phyloP scores from a whole-genome alignment of 78 protist species.

The Polysphondylium violaceum region DNA sequence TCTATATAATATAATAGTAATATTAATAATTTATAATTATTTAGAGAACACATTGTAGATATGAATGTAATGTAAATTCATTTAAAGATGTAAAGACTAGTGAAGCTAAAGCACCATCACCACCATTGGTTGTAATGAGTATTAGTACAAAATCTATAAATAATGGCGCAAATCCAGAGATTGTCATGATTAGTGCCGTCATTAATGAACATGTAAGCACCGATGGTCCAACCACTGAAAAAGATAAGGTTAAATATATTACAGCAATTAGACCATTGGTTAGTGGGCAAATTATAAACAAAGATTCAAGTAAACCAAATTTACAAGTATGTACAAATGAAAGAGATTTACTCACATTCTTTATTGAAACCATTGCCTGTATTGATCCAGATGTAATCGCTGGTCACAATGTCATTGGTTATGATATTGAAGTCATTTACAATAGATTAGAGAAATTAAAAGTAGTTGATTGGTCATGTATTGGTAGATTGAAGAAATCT shows the following conservation, averaged over 20 bases:
- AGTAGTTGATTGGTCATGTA: slow-evolving; percentile 87
- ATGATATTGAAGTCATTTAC: slow-evolving; percentile 92
- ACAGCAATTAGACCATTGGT: slow-evolving; percentile 41
- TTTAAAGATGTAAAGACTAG: slow-evolving; percentile 1
- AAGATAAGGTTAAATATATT: not conserved
- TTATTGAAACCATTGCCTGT: slow-evolving; percentile 71
- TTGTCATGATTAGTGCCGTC: slow-evolving; percentile 30
- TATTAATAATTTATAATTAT: not conserved
- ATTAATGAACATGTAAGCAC: not conserved
- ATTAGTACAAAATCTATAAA: slow-evolving; percentile 4
- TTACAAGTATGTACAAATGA: slow-evolving; percentile 47
- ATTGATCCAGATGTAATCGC: slow-evolving; percentile 90
- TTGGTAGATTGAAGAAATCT: slow-evolving; percentile 91
- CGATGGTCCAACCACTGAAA: slow-evolving; percentile 25
- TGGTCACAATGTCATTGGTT: slow-evolving; percentile 94
- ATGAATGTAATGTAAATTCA: not conserved
- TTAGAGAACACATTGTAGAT: slow-evolving; percentile 51
- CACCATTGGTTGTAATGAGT: slow-evolving; percentile 83
- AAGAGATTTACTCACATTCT: slow-evolving; percentile 41
- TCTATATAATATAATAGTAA: not conserved
- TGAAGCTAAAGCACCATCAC: slow-evolving; percentile 31
- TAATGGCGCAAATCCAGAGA: not conserved
- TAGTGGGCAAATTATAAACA: not conserved
- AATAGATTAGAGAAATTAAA: slow-evolving; percentile 89
- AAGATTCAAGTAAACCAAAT: not conserved